Evolutionary conservation across 148 eudicot genomes (phyloP), one percentile per base, ranked within the genome.

Genomic region (Rhododendron mucronatum): DNA sequence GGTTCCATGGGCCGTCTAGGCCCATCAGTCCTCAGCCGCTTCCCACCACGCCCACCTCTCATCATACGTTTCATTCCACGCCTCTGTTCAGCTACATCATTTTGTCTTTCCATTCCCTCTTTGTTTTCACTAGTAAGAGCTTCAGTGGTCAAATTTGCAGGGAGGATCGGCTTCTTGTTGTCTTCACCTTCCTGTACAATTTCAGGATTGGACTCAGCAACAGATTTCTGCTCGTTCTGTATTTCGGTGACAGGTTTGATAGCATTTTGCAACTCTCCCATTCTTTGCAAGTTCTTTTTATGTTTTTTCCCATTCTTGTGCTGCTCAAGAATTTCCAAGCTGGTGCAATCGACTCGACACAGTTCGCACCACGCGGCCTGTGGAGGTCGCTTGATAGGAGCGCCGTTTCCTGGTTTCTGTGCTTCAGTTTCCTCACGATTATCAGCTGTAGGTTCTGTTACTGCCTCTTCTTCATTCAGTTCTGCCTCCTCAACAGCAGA

Each of bases 261-360:
- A 65, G 82, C 71, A 53, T 26, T 67, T 71, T 79, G 84, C 82
- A 55, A n/a, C 59, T 63, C 80, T 84, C 86, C 86, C 35, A 69
- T 18, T 73, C 33, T 88, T 86, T 89, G 87, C 81, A 91, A 47
- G 82, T 90, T 91, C 87, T 90, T 91, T 53, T 86, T 88, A 88
- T 95, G 98, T 84, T 82, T 86, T 87, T 93, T 95, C 75, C 98
- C 97, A 78, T 91, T 93, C 87, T 86, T 91, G 85, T 95, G 97
- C 89, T 93, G 92, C 84, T 92, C 93, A 82, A 95, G 93, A 79
- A 94, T 87, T 87, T 93, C 96, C 80, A 84, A 84, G 80, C 91
- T 92, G 71, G 87, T 94, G 91, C 98, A 95, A 47, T 93, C 97
- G 65, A 90, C 91, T 85, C 86, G 89, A 87, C 98, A 95, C 78